Conservation (phyloP, 139 green algal species). For the Coelastrella sp. region DNA sequence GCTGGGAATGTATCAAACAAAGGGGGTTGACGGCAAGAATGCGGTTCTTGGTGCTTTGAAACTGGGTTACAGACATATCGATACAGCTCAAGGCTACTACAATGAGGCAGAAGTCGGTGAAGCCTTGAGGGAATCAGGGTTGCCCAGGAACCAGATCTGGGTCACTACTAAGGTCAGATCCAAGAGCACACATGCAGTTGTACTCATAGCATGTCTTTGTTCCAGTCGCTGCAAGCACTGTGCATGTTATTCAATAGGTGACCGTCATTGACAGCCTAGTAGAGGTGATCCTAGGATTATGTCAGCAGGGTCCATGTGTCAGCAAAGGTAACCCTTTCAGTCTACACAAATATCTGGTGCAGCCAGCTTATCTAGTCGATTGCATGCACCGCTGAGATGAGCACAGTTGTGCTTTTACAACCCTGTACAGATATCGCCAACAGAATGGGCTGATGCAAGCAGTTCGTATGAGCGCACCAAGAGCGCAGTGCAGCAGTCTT, state of each 20-base stretch:
- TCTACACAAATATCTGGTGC: too few relatives aligned
- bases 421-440: not conserved
- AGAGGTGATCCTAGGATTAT: too few relatives aligned
- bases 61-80: not conserved
- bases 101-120: constrained; percentile 66
- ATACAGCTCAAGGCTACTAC: not conserved
- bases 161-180: constrained; percentile 62
- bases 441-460: not conserved
- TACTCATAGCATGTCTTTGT: too few relatives aligned
- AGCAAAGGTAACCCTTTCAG: too few relatives aligned
- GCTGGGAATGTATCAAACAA: not conserved
- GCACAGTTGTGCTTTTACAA: not conserved
- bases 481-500: constrained; percentile 7
- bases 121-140: constrained; percentile 33
- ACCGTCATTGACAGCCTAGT: too few relatives aligned
- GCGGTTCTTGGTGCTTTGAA: not conserved
- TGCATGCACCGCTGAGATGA: too few relatives aligned
- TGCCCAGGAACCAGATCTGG: constrained; percentile 59
- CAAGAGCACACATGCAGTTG: too few relatives aligned
- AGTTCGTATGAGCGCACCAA: constrained; percentile 33
- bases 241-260: too few relatives aligned
- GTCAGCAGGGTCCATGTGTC: too few relatives aligned
- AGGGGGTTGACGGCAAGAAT: not conserved
- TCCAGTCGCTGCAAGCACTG: not conserved
- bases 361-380: too few relatives aligned